Evolutionary conservation across 148 eudicot species (phyloP).

Genomic region (Arctostaphylos glauca): DNA sequence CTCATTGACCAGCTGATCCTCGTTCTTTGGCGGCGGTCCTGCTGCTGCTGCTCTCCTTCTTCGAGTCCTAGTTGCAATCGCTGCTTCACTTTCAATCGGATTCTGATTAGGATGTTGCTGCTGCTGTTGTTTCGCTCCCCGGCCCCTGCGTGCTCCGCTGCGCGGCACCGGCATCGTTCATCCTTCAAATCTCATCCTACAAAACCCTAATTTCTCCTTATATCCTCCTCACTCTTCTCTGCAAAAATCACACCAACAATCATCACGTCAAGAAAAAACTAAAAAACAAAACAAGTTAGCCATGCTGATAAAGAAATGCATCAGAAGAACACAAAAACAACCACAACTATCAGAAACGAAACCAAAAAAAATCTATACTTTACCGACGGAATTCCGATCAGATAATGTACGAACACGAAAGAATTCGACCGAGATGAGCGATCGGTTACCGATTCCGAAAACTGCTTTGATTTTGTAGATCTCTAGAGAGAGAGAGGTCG

Average conservation of each 20-base stretch:
- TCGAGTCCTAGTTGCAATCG: slow-evolving; percentile 51
- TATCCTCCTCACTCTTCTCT: slow-evolving; percentile 7
- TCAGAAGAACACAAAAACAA: not conserved
- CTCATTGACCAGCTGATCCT: slow-evolving; percentile 24
- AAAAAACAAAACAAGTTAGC: not conserved
- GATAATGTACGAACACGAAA: not conserved
- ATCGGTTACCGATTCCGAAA: not conserved
- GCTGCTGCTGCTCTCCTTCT: slow-evolving; percentile 48
- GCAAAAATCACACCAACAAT: not conserved
- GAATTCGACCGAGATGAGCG: not conserved
- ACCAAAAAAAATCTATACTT: not conserved
- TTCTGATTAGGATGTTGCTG: slow-evolving; percentile 33
- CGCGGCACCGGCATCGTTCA: slow-evolving; percentile 66
- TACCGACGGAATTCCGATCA: not conserved
- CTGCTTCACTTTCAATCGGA: slow-evolving; percentile 30
- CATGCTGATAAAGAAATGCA: not conserved
- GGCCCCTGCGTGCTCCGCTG: slow-evolving; percentile 66
- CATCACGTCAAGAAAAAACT: not conserved
- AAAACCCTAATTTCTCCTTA: slow-evolving; percentile 12
- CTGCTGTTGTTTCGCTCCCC: slow-evolving; percentile 44
- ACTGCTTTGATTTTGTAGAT: not conserved
- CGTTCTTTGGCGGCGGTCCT: slow-evolving; percentile 27
- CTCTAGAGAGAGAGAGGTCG: not conserved
- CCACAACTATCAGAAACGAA: not conserved
- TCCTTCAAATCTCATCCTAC: slow-evolving; percentile 38